Conservation (phyloP, 306 rosid genomes). For the Sophora flavescens region DNA sequence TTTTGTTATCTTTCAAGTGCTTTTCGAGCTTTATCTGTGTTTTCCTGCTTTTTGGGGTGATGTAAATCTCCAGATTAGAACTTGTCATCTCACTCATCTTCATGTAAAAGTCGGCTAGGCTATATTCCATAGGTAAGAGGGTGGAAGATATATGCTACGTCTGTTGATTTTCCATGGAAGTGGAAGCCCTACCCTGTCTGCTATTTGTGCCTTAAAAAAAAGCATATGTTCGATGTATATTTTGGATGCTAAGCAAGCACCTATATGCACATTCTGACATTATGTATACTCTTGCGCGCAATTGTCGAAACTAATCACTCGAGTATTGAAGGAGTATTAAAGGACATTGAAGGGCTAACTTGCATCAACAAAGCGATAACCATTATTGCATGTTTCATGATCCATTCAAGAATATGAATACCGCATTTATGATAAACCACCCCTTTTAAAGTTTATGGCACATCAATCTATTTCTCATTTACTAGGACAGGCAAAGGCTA, state of each 20-base stretch:
- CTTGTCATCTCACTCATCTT: neutral
- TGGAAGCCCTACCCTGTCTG: neutral
- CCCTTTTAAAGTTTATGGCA: neutral
- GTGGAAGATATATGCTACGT: neutral
- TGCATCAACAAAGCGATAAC: no score
- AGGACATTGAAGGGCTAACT: no score
- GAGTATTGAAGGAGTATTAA: no score
- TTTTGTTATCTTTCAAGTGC: neutral
- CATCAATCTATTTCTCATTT: neutral
- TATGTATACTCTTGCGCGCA: no score
- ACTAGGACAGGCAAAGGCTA: neutral
- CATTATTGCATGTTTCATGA: neutral
- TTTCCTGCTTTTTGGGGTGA: neutral
- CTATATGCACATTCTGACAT: neutral
- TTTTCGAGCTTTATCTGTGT: neutral
- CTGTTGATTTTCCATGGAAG: neutral
- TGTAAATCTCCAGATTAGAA: neutral
- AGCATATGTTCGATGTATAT: no score
- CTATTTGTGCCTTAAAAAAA: no score
- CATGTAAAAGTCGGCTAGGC: neutral
- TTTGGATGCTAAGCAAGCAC: neutral
- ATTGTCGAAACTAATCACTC: no score
- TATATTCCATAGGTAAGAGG: neutral
- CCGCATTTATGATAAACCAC: neutral
- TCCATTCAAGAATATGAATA: neutral